These are phyloP conservation scores for Nakaseomyces kungkrabaensis DNA, from an alignment of 1,139 yeast species.

Conservation along the genomic window DNA sequence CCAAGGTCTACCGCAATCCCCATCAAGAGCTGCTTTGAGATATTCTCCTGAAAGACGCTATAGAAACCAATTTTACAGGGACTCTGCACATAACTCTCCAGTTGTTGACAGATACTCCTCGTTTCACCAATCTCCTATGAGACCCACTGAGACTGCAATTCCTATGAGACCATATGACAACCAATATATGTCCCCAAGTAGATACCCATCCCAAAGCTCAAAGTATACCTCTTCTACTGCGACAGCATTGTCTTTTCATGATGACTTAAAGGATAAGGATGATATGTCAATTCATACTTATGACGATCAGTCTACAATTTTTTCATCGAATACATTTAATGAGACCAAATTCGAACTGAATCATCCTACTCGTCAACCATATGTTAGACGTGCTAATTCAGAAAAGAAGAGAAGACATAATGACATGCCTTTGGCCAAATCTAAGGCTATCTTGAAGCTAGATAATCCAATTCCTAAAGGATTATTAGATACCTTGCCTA, in stretches of 20 bases:
- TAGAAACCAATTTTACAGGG: conserved; percentile 24
- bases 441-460: conserved; percentile 57
- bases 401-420: conserved; percentile 53
- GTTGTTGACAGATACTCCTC: conserved; percentile 34
- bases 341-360: conserved; percentile 29
- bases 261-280: conserved; percentile 16
- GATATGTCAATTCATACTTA: conserved; percentile 19
- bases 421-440: conserved; percentile 42
- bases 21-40: conserved; percentile 37
- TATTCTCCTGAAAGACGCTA: conserved; percentile 30
- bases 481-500: conserved; percentile 63
- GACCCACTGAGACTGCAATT: conserved; percentile 41
- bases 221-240: conserved; percentile 21
- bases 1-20: conserved; percentile 31
- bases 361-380: conserved; percentile 43
- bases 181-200: conserved; percentile 8
- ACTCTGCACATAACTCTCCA: conserved; percentile 26
- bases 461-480: conserved; percentile 93
- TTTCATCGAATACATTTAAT: conserved; percentile 32
- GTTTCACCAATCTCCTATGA: conserved; percentile 55
- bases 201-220: conserved; percentile 16
- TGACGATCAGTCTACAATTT: conserved; percentile 26
- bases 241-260: conserved; percentile 20
- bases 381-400: conserved; percentile 42
- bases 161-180: conserved; percentile 31